Base-by-base conservation (phyloP, 371 early-diverging fungal species). In the Nematocida minor region DNA sequence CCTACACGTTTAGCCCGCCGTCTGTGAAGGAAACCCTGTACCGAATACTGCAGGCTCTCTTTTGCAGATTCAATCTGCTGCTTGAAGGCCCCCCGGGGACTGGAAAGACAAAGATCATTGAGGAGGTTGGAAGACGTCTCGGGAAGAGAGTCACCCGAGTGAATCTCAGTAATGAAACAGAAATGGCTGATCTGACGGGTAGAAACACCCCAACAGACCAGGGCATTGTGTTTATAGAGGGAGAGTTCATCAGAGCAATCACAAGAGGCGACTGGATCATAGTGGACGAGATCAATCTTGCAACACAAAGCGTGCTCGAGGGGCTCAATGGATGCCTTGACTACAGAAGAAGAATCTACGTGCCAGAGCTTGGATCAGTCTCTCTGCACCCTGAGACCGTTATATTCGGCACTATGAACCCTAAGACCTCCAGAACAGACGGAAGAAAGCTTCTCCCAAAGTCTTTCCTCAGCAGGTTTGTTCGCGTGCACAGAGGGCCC, bases 401-500 rank as follows among this genome's bases (percentile, higher is more conserved):
- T 25, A 91, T 99, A 0, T 96, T 97, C 88, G 98, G 92, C 60
- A 96, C 97, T 1, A 94, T 97, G 86, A 99, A 99, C 83, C 98
- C 99, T 27, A 67, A 67, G 31, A 87, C 92, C 40, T 88, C 89
- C 54, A 93, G 93, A 83, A 93, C 93, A 78, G 97, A 96, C 78
- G 97, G 98, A 27, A 90, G 99, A 63, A 97, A 97, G 83, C 94
- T 95, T 42, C 88, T 99, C 25, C 99, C 99, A 14, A 91, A 92
- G 74, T 93, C 94, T 18, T 99, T 97, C 85, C 88, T 94, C 54
- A 95, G 96, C 84, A 89, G 99, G 42, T 99, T 99, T 85, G 91
- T 94, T 0, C 91, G 90, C 67, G 93, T 97, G 27, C 91, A 91
- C 82, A 89, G 96, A 47, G 92, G 92, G 22, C 32, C 55, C 22